Evolutionary conservation across 164 flowering plant genomes (phyloP).

Genomic region (Magnolia kwangsiensis): DNA sequence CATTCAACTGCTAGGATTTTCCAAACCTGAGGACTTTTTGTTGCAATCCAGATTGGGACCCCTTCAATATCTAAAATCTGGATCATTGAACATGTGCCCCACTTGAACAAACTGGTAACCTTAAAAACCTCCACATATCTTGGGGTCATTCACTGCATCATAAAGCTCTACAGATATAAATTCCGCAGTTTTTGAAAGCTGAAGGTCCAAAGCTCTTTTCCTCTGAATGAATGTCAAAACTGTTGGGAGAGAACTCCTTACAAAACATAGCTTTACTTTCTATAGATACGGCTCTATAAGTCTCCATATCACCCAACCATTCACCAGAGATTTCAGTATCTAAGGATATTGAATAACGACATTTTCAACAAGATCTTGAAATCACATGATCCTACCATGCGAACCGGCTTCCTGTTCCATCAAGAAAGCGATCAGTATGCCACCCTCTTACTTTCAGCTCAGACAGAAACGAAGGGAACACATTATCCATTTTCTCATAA

Average conservation of each 20-base stretch:
- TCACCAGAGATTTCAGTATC: background rate
- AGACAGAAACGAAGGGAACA: slow-evolving; percentile 53
- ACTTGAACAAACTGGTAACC: no score
- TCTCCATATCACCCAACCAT: background rate
- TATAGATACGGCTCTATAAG: background rate
- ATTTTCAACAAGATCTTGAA: background rate
- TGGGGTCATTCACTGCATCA: no score
- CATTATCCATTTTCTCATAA: slow-evolving; percentile 54
- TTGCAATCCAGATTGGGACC: no score
- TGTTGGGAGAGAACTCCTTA: background rate
- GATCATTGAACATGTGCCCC: no score
- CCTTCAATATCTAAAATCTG: no score
- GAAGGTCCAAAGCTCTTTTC: background rate
- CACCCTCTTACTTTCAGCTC: slow-evolving; percentile 80
- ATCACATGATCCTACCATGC: slow-evolving; percentile 33
- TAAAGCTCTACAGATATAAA: no score
- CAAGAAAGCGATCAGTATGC: slow-evolving; percentile 94
- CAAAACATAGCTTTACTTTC: no score
- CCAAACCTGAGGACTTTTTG: no score
- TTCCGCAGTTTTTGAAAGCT: no score
- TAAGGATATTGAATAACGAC: background rate
- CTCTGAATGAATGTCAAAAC: background rate
- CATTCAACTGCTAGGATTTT: no score
- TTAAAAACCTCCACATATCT: no score
- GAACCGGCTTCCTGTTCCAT: slow-evolving; percentile 83